Evolutionary conservation across 2,329 filamentous ascomycete species (phyloP).

Genomic region (Ophiostoma sp.): DNA sequence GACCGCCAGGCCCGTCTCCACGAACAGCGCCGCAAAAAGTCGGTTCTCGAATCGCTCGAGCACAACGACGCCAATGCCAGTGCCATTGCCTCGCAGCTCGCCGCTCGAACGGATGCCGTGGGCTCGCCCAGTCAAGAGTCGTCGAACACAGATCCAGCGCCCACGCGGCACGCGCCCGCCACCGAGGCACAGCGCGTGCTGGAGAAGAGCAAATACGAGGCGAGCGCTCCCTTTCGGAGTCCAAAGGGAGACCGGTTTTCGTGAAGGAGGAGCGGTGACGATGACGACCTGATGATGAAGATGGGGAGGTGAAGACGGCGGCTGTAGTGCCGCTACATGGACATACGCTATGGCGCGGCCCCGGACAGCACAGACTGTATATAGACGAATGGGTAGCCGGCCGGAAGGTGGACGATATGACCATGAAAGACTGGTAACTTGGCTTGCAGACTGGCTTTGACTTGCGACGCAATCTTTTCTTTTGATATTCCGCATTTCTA

Average conservation of each 20-base stretch:
- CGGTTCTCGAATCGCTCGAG: slow-evolving; percentile 57
- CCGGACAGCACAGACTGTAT: neutral
- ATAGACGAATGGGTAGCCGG: neutral
- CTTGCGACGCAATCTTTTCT: neutral
- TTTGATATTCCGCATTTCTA: neutral
- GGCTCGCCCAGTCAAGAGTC: slow-evolving; percentile 71
- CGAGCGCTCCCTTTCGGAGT: slow-evolving; percentile 70
- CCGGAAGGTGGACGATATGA: no score
- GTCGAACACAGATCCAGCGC: slow-evolving; percentile 81
- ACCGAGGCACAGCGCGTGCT: slow-evolving; percentile 65
- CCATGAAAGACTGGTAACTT: neutral
- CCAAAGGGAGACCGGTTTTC: slow-evolving; percentile 86
- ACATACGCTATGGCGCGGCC: neutral
- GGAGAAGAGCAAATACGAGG: slow-evolving; percentile 91
- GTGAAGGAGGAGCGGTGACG: slow-evolving; percentile 34
- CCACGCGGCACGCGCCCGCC: slow-evolving; percentile 76
- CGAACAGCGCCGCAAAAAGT: slow-evolving; percentile 65
- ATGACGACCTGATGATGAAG: neutral
- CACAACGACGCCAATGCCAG: slow-evolving; percentile 37
- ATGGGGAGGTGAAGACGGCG: neutral
- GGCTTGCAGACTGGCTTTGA: neutral
- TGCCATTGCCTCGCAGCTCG: slow-evolving; percentile 37
- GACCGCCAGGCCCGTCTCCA: slow-evolving; percentile 74
- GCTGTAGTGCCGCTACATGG: no score
- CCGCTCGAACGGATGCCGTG: slow-evolving; percentile 59